Evolutionary conservation across 352 stramenopile species (phyloP).

Genomic region (Phytophthora tubulina): DNA sequence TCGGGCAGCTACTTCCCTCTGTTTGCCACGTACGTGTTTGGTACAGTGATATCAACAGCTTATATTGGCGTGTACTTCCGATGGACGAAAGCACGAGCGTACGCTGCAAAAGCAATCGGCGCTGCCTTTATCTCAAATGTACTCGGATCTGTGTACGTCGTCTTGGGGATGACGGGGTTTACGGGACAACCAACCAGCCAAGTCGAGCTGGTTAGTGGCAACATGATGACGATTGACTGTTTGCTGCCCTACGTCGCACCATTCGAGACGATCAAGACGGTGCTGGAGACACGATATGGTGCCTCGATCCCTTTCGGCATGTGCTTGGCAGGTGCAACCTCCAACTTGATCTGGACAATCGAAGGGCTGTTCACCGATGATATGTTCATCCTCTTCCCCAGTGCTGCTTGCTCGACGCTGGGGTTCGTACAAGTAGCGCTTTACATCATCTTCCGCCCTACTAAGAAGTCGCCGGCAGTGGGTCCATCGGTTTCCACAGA

Average conservation of each 20-base stretch:
- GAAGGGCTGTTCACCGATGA: constrained; percentile 36
- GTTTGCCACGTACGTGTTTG: constrained; percentile 45
- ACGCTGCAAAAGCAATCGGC: constrained; percentile 26
- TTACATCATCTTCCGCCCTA: constrained; percentile 37
- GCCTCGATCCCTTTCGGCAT: constrained; percentile 47
- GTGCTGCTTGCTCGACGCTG: constrained; percentile 24
- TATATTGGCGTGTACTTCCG: constrained; percentile 38
- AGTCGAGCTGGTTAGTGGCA: constrained; percentile 37
- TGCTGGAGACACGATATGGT: constrained; percentile 41
- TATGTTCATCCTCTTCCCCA: constrained; percentile 37
- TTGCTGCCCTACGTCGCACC: constrained; percentile 47
- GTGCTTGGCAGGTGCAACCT: constrained; percentile 36
- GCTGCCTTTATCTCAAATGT: constrained; percentile 19
- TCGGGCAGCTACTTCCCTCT: constrained; percentile 42
- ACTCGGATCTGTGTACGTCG: constrained; percentile 30
- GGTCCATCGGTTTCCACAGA: not conserved
- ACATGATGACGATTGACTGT: constrained; percentile 43
- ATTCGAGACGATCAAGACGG: constrained; percentile 51
- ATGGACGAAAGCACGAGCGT: constrained; percentile 25
- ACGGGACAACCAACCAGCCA: constrained; percentile 20
- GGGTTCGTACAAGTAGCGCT: constrained; percentile 39
- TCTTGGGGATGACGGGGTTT: constrained; percentile 33
- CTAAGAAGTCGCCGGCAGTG: not conserved
- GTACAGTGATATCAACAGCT: constrained; percentile 28
- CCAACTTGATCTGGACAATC: constrained; percentile 47